Percentiles rank a stretch among this genome's conserved stretches.
These are phyloP conservation scores for Hypoxylon sp. DNA, from an alignment of 2,329 filamentous ascomycete genomes.

Conservation along the genomic window DNA sequence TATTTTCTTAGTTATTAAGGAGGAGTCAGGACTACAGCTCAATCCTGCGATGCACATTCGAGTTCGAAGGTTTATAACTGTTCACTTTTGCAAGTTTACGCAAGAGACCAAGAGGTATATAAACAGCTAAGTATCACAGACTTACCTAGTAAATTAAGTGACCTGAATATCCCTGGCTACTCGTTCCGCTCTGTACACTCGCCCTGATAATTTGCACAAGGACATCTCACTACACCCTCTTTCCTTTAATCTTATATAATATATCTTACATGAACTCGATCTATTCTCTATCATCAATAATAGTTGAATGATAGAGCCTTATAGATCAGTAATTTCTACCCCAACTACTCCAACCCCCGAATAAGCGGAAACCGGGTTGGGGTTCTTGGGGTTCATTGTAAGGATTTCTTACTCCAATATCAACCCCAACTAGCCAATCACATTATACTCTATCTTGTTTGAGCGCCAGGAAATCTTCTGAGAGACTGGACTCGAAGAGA, in stretches of 20 bases:
- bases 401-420: conserved; percentile 7
- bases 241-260: background rate
- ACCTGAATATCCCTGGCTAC: too few species aligned
- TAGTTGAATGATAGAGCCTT: background rate
- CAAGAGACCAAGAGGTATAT: too few species aligned
- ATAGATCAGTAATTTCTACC: background rate
- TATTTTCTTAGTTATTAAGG: too few species aligned
- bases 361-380: background rate
- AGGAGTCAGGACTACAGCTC: too few species aligned
- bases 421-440: conserved; percentile 2
- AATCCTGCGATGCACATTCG: too few species aligned
- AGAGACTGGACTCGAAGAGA: background rate
- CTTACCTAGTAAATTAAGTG: too few species aligned
- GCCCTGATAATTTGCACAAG: background rate
- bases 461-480: background rate
- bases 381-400: background rate
- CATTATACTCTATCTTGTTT: background rate
- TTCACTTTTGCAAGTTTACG: too few species aligned
- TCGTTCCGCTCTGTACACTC: too few species aligned
- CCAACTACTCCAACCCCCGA: conserved; percentile 5
- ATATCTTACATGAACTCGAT: background rate
- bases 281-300: background rate
- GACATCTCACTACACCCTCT: background rate
- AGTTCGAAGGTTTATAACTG: too few species aligned
- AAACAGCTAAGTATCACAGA: too few species aligned